A percentile compares a stretch with the other conserved stretches of the same genome.
Conservation (phyloP, 2,329 filamentous ascomycete genomes). For the Penicillium sclerotigenum region DNA sequence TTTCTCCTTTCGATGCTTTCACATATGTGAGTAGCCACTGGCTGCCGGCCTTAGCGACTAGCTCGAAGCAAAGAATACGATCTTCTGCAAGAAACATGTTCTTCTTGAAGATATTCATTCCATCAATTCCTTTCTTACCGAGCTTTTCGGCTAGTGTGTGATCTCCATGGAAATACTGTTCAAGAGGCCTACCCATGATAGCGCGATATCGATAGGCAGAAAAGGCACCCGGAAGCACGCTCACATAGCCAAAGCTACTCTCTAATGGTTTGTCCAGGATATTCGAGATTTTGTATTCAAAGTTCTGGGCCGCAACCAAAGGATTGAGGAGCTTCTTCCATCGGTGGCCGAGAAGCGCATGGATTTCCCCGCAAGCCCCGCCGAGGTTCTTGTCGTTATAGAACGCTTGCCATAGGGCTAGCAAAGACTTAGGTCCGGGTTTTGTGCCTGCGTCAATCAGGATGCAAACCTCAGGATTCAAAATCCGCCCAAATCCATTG, state of each 20-base stretch:
- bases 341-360: conserved; percentile 85
- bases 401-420: conserved; percentile 92
- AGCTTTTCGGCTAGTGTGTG: conserved; percentile 89
- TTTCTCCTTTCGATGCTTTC: conserved; percentile 96
- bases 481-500: conserved; percentile 88
- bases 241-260: conserved; percentile 92
- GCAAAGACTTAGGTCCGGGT: conserved; percentile 80
- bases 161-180: conserved; percentile 98
- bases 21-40: conserved; percentile 98
- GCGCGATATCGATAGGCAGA: conserved; percentile 93
- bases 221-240: conserved; percentile 93
- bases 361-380: conserved; percentile 94
- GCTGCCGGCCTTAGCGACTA: conserved; percentile 93
- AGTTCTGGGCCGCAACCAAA: conserved; percentile 89
- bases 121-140: conserved; percentile 95
- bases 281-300: conserved; percentile 99
- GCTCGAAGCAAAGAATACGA: conserved; percentile 95
- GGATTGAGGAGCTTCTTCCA: conserved; percentile 89
- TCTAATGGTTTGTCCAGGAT: conserved; percentile 96
- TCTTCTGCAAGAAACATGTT: conserved; percentile 99
- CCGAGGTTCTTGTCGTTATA: conserved; percentile 98
- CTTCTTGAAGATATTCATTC: conserved; percentile 99
- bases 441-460: conserved; percentile 93
- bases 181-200: conserved; percentile 89
- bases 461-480: conserved; percentile 93